Evolutionary conservation across 768 basidiomycete species (phyloP).

Genomic region (Amanita molliuscula): DNA sequence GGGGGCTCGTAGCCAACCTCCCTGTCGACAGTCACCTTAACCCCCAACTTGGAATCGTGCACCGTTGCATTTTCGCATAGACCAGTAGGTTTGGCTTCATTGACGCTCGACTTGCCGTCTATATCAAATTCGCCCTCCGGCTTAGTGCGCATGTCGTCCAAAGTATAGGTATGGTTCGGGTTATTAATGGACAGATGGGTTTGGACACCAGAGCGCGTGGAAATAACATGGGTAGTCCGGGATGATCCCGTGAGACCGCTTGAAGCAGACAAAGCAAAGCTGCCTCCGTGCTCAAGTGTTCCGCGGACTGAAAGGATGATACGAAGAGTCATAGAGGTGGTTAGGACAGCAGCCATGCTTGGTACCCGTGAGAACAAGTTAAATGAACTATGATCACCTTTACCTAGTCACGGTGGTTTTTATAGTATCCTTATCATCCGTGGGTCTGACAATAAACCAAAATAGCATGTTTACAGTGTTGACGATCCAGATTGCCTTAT

Average conservation of each 20-base stretch:
- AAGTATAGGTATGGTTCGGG: conserved; percentile 34
- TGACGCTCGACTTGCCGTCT: conserved; percentile 32
- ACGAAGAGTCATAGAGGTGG: conserved; percentile 80
- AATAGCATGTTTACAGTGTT: conserved; percentile 80
- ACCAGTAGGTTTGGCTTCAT: conserved; percentile 22
- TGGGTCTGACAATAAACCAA: conserved; percentile 77
- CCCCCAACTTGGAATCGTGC: conserved; percentile 24
- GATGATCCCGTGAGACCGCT: conserved; percentile 30
- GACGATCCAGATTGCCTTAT: conserved; percentile 63
- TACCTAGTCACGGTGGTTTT: conserved; percentile 71
- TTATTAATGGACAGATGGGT: conserved; percentile 26
- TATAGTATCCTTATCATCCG: conserved; percentile 51
- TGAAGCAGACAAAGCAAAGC: conserved; percentile 48
- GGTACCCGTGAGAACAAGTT: background rate
- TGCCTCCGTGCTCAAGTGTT: conserved; percentile 60
- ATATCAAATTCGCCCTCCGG: conserved; percentile 36
- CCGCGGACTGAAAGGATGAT: conserved; percentile 79
- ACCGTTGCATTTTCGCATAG: conserved; percentile 20
- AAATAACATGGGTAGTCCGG: conserved; percentile 42
- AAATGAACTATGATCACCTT: background rate
- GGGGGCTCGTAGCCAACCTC: conserved; percentile 40
- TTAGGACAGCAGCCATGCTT: conserved; percentile 77
- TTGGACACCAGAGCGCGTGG: conserved; percentile 31
- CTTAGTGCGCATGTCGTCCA: conserved; percentile 42
- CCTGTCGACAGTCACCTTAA: conserved; percentile 48